Evolutionary conservation across 257 asterid species (phyloP).

Genomic region (Cordia subcordata): DNA sequence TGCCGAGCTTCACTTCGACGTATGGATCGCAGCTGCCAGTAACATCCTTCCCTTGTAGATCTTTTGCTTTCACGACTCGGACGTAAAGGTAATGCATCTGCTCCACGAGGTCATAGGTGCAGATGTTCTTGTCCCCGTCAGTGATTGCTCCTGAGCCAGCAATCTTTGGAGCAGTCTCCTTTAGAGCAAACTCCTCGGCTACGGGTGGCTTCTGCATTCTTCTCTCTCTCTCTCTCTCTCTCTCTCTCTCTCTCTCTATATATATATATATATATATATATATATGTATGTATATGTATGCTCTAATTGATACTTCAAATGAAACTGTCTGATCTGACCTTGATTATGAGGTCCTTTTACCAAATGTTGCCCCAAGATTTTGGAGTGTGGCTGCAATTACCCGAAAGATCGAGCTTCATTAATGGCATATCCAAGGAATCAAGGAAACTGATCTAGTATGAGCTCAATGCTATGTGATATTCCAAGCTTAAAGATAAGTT

Average conservation of each 20-base stretch:
- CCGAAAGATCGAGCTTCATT: background rate
- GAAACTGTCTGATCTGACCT: background rate
- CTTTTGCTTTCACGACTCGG: conserved; percentile 74
- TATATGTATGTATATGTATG: background rate
- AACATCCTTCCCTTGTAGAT: conserved; percentile 48
- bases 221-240: conserved; percentile 6
- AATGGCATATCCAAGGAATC: background rate
- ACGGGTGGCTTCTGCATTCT: conserved; percentile 42
- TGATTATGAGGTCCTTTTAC: background rate
- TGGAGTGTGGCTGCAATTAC: background rate
- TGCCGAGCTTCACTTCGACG: conserved; percentile 68
- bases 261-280: no score
- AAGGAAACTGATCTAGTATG: no score
- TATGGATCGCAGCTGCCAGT: conserved; percentile 75
- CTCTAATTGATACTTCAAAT: no score
- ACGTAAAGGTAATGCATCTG: conserved; percentile 80
- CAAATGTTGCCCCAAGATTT: no score
- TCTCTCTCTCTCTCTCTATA: no score
- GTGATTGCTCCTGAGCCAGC: conserved; percentile 59
- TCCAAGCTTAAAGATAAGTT: background rate
- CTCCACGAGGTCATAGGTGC: conserved; percentile 78
- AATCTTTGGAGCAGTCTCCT: conserved; percentile 76
- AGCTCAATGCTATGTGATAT: no score
- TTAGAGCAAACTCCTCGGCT: conserved; percentile 62
- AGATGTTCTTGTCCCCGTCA: conserved; percentile 59